Percentiles rank a stretch among this genome's conserved stretches.
Conservation (phyloP, 2,329 filamentous ascomycete species). For the Penicillium sp. region DNA sequence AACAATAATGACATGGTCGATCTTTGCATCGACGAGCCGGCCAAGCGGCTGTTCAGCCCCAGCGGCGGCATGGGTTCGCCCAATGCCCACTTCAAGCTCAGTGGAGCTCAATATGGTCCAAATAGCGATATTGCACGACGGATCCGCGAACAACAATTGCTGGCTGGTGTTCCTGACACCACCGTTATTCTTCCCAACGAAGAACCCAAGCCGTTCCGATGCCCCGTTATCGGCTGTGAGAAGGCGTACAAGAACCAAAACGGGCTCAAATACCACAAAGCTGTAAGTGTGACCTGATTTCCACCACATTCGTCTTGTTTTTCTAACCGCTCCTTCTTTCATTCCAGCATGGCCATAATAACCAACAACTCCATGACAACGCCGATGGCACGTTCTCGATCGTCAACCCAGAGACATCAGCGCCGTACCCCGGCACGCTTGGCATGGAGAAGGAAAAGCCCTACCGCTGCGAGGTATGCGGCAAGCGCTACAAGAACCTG, state of each 20-base stretch:
- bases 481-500: slow-evolving; percentile 98
- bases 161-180: slow-evolving; percentile 54
- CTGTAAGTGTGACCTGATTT: slow-evolving; percentile 46
- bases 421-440: slow-evolving; percentile 89
- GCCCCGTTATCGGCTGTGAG: slow-evolving; percentile 95
- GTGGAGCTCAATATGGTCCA: slow-evolving; percentile 69
- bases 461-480: slow-evolving; percentile 93
- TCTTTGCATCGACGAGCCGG: slow-evolving; percentile 82
- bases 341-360: slow-evolving; percentile 79
- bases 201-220: slow-evolving; percentile 96
- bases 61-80: slow-evolving; percentile 68
- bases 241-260: slow-evolving; percentile 99
- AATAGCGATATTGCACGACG: slow-evolving; percentile 71
- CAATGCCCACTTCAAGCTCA: slow-evolving; percentile 70
- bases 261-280: slow-evolving; percentile 85
- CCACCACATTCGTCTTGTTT: slow-evolving; percentile 26
- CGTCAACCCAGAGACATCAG: slow-evolving; percentile 90
- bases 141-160: slow-evolving; percentile 62
- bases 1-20: slow-evolving; percentile 55
- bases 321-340: slow-evolving; percentile 6
- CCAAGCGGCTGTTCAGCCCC: slow-evolving; percentile 86
- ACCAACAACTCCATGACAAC: slow-evolving; percentile 94
- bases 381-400: slow-evolving; percentile 97
- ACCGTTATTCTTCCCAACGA: slow-evolving; percentile 60
- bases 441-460: slow-evolving; percentile 99